These are phyloP conservation scores for Pseudonitzschia delicatissima DNA, from an alignment of 108 stramenopile genomes.

Conservation along the genomic window DNA sequence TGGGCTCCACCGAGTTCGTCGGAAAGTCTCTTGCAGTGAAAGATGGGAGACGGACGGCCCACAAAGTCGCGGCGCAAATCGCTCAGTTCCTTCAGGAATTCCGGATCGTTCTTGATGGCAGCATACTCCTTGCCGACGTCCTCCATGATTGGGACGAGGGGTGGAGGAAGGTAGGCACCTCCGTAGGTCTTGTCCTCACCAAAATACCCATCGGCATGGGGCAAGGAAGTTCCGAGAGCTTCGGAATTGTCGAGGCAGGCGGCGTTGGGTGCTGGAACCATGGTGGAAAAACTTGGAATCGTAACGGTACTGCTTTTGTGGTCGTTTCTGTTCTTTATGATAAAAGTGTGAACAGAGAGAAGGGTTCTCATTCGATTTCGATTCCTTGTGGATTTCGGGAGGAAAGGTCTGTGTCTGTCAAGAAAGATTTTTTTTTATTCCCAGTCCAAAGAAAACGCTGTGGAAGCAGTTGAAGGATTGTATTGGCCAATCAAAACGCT, in stretches of 20 bases:
- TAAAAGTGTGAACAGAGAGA: too few species aligned
- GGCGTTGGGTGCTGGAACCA: neutral
- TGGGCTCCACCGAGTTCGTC: slow-evolving; percentile 87
- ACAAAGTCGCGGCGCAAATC: slow-evolving; percentile 89
- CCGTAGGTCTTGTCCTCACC: slow-evolving; percentile 55
- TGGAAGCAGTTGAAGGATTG: too few species aligned
- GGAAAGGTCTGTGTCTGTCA: too few species aligned
- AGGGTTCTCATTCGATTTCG: neutral
- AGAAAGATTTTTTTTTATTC: too few species aligned
- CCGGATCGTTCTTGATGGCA: slow-evolving; percentile 83
- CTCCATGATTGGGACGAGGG: slow-evolving; percentile 84
- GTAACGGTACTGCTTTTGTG: too few species aligned
- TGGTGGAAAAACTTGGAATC: too few species aligned
- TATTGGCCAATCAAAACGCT: too few species aligned
- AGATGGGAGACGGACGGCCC: slow-evolving; percentile 92
- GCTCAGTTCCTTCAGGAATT: slow-evolving; percentile 87
- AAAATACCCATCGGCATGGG: slow-evolving; percentile 15
- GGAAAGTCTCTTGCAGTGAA: slow-evolving; percentile 84
- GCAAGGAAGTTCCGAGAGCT: slow-evolving; percentile 15
- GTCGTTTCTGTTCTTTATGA: neutral
- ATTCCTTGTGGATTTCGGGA: too few species aligned
- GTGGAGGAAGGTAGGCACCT: slow-evolving; percentile 91
- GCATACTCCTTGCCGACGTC: slow-evolving; percentile 88
- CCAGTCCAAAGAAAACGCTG: too few species aligned
- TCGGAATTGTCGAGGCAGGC: slow-evolving; percentile 3